phyloP scores from a whole-genome alignment of 495 filamentous ascomycete species.

The Podospora bellae-mahoneyi region DNA sequence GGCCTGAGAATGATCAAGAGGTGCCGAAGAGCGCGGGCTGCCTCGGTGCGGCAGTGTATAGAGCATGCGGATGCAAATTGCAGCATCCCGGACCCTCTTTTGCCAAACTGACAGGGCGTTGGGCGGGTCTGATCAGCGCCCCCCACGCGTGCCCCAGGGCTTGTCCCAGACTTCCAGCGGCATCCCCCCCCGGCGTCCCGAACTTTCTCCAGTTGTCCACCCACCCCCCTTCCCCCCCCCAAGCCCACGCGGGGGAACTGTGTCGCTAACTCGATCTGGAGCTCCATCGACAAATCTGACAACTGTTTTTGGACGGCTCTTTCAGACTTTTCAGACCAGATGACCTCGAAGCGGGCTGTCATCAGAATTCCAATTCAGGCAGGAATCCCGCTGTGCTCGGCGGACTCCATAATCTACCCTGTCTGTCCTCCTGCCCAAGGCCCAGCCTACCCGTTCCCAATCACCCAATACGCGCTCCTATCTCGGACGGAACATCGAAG shows the following conservation, averaged over 20 bases:
- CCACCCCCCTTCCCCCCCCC: too few relatives aligned
- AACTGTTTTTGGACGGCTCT: background rate
- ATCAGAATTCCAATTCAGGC: background rate
- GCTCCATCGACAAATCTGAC: background rate
- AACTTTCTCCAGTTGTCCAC: background rate
- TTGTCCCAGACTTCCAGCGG: background rate
- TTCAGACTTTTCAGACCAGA: slow-evolving; percentile 2
- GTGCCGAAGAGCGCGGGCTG: background rate
- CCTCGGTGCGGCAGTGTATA: background rate
- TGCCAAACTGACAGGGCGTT: background rate
- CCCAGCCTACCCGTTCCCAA: background rate
- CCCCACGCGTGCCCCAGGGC: background rate
- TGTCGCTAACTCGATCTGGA: background rate
- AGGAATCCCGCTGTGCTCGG: background rate
- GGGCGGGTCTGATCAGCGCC: background rate
- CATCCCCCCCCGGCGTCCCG: background rate
- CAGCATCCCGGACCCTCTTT: slow-evolving; percentile 7
- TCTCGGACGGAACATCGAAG: background rate
- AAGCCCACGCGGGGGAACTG: background rate
- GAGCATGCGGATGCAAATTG: slow-evolving; percentile 3
- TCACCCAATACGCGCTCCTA: background rate
- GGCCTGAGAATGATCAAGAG: background rate
- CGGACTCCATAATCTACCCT: background rate
- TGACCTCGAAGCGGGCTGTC: background rate
- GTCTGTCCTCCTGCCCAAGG: background rate